Evolutionary conservation across 805 yeast species (phyloP).

Genomic region (Yarrowia sp.): DNA sequence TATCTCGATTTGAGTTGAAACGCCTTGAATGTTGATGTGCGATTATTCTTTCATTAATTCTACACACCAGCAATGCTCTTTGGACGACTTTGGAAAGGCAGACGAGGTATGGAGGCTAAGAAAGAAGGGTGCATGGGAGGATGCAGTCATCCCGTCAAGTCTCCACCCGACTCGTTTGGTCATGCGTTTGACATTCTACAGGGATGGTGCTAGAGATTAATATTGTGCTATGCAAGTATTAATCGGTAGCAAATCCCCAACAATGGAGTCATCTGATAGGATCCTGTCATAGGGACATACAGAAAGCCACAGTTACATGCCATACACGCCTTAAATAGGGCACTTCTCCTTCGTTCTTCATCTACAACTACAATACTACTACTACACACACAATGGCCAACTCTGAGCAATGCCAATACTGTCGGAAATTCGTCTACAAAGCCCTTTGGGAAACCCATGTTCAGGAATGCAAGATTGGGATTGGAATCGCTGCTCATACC

Average conservation of each 20-base stretch:
- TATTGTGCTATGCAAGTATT: no score
- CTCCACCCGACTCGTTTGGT: not conserved
- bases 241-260: no score
- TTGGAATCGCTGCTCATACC: not conserved
- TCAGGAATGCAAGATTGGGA: constrained; percentile 13
- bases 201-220: not conserved
- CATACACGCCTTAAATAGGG: no score
- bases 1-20: not conserved
- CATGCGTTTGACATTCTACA: not conserved
- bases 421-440: constrained; percentile 12
- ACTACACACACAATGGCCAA: constrained; percentile 40
- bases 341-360: no score
- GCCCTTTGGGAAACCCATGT: constrained; percentile 6
- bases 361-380: not conserved
- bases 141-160: not conserved
- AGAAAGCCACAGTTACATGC: no score
- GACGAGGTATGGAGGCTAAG: not conserved
- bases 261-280: no score
- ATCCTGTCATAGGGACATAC: no score
- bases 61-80: not conserved
- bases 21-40: not conserved
- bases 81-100: not conserved
- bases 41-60: no score
- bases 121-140: not conserved
- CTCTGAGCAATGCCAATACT: constrained; percentile 15